Evolutionary conservation across 2,329 filamentous ascomycete genomes (phyloP), one percentile per base, ranked within the genome.

Genomic region (Nemania abortiva): DNA sequence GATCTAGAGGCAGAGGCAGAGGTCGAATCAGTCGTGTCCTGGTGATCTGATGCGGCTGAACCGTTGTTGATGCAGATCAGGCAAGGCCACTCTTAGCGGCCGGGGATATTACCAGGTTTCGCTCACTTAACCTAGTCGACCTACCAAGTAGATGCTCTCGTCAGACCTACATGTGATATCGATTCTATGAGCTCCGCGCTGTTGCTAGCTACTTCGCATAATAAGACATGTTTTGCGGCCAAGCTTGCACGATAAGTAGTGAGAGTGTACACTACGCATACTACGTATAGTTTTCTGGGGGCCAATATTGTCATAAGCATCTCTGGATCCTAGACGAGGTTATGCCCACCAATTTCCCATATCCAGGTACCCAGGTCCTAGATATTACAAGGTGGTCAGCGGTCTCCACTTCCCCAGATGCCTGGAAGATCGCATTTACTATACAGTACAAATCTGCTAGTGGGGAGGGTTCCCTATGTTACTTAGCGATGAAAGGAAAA

Each of bases 331-430:
- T 31, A 1, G 37, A 20, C 39, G n/a, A 50, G 24, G 57, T n/a
- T 37, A 37, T 11, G 42, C 56, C 45, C 29, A 53, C 49, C 24
- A 24, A 39, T n/a, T 34, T 42, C 22, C 11, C 24, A 13, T 27
- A 20, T 47, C 29, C 37, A 34, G 49, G 15, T 50, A 29, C 50
- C 55, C 34, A 18, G 42, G 34, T 18, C 15, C 13, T 42, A 42
- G 24, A 27, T 5, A n/a, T 37, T 20, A 54, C 27, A 42, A 13
- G n/a, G 29, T 7, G 27, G 53, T 62, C 27, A 20, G 37, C 50
- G 13, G 37, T 59, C 63, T 47, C 63, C 67, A 59, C 63, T 69
- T 66, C 67, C 67, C 63, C 67, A 50, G 66, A 60, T 58, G 52
- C 63, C 29, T 59, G 57, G n/a, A 47, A 54, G 45, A 52, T 50